Conservation (phyloP, 2,329 filamentous ascomycete species). For the Diaporthe nobilis region DNA sequence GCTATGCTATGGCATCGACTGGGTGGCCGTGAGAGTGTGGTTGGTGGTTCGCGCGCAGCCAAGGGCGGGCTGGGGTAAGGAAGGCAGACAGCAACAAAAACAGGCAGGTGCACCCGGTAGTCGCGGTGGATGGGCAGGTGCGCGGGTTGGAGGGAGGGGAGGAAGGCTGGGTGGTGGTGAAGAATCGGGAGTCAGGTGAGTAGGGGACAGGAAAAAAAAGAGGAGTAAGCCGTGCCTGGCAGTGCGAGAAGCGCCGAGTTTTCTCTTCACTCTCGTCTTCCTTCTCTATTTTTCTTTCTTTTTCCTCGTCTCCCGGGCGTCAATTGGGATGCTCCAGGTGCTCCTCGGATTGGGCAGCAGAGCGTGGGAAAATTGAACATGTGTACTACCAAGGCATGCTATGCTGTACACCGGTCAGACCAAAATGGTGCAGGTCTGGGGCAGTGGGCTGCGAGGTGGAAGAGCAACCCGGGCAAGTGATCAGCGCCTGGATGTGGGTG, state of each 20-base stretch:
- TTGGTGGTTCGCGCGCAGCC: conserved; percentile 1
- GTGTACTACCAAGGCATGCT: not conserved
- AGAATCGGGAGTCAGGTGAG: conserved; percentile 17
- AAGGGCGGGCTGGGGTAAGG: not conserved
- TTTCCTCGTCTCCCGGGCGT: not conserved
- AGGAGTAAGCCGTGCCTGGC: conserved; percentile 30
- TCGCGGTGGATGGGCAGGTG: not conserved
- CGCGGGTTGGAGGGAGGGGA: not conserved
- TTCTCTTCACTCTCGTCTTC: not conserved
- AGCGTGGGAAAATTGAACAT: not conserved
- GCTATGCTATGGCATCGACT: conserved; percentile 10
- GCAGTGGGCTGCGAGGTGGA: conserved; percentile 13
- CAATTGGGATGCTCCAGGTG: conserved; percentile 9
- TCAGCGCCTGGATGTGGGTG: conserved; percentile 20
- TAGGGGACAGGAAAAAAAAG: conserved; percentile 10
- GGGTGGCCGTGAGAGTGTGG: not conserved
- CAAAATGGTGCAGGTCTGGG: conserved; percentile 18
- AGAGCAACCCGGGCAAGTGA: not conserved
- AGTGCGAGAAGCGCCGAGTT: conserved; percentile 11
- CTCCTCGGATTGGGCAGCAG: conserved; percentile 19
- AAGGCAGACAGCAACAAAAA: not conserved
- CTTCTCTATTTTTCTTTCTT: not conserved
- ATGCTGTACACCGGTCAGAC: conserved; percentile 25
- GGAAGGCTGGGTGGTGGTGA: conserved; percentile 19
- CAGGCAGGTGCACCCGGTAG: conserved; percentile 12